Conservation (phyloP, 257 asterid species). For the Solanum verrucosum region DNA sequence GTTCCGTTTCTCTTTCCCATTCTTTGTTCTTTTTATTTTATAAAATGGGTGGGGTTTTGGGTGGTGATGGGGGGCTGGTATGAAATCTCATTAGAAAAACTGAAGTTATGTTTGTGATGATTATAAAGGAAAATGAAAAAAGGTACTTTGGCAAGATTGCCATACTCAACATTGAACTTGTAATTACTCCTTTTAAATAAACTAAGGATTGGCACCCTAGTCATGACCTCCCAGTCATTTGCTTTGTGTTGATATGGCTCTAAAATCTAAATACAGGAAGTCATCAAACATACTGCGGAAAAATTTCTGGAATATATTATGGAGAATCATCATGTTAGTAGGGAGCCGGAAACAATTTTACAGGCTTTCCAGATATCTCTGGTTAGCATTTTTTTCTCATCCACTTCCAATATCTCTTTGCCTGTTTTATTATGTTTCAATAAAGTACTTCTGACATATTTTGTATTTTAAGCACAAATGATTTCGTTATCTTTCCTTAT, state of each 20-base stretch:
- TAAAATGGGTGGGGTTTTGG: background rate
- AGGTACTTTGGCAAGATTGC: background rate
- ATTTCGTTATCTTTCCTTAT: background rate
- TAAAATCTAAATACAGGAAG: conserved; percentile 11
- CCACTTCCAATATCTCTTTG: background rate
- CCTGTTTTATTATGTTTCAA: background rate
- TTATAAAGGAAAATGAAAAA: background rate
- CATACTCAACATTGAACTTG: background rate
- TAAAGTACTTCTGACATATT: background rate
- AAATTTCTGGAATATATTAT: conserved; percentile 14
- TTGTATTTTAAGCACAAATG: background rate
- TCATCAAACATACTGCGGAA: conserved; percentile 1
- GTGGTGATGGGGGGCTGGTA: background rate
- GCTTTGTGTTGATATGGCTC: background rate
- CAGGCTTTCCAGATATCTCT: conserved; percentile 23
- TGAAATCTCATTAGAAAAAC: background rate
- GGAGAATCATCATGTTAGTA: conserved; percentile 13
- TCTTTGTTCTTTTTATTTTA: background rate
- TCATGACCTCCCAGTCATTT: background rate
- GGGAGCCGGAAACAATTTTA: conserved; percentile 13
- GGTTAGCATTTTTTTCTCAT: conserved; percentile 9
- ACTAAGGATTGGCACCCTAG: background rate
- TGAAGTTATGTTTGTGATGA: background rate
- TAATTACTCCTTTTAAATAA: background rate
- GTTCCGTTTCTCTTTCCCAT: background rate